A percentile compares a stretch with the other conserved stretches of the same genome.
These are phyloP conservation scores for Penicillium sp. DNA, from an alignment of 2,329 filamentous ascomycete species.

Conservation along the genomic window DNA sequence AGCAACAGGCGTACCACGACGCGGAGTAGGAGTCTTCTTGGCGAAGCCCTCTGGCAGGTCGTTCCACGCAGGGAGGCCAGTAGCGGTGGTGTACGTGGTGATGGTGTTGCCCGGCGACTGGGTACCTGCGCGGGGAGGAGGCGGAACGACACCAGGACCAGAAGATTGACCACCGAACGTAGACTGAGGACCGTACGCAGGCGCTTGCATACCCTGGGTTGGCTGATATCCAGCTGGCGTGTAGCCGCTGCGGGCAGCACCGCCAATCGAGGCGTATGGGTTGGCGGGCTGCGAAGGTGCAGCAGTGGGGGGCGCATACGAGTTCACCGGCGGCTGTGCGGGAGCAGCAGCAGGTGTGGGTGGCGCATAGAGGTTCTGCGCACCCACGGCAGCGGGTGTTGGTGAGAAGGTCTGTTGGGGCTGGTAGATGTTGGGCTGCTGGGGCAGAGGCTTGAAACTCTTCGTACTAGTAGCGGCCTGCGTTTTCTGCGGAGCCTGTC, in stretches of 20 bases:
- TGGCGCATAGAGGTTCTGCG: conserved; percentile 54
- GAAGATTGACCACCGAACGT: conserved; percentile 51
- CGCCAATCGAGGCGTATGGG: conserved; percentile 37
- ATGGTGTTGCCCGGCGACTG: conserved; percentile 65
- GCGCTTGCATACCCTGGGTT: conserved; percentile 39
- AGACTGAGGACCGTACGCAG: conserved; percentile 46
- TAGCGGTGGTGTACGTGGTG: conserved; percentile 63
- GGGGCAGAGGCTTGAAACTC: conserved; percentile 47
- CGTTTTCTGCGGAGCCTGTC: conserved; percentile 55
- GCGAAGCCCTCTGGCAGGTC: conserved; percentile 83
- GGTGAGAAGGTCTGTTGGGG: conserved; percentile 37
- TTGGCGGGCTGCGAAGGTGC: conserved; percentile 21
- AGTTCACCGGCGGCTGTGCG: conserved; percentile 12
- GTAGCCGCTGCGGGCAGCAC: conserved; percentile 37
- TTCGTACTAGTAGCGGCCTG: conserved; percentile 46
- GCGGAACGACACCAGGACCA: conserved; percentile 50
- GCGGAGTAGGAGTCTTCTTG: conserved; percentile 66
- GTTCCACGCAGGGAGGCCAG: conserved; percentile 84
- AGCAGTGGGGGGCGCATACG: conserved; percentile 23
- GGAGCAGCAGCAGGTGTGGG: conserved; percentile 30
- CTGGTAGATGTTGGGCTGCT: conserved; percentile 40
- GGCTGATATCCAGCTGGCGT: conserved; percentile 59
- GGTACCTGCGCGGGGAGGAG: conserved; percentile 66
- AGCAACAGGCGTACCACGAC: conserved; percentile 72
- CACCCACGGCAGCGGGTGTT: conserved; percentile 34